These are phyloP conservation scores for Suillus americanus DNA, from an alignment of 768 basidiomycete species.

Conservation along the genomic window DNA sequence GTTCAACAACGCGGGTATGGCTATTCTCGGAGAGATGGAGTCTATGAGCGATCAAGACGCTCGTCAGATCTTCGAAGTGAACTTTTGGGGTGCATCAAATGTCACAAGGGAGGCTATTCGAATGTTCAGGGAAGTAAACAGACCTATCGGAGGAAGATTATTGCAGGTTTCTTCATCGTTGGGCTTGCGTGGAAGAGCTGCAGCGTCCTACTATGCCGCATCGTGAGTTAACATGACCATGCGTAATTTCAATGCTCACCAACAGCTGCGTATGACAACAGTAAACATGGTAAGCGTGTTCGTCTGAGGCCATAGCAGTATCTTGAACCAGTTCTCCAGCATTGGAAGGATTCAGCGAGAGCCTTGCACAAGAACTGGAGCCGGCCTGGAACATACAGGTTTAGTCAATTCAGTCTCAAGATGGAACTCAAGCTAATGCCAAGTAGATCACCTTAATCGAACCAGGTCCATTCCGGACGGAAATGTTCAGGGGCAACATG, in stretches of 20 bases:
- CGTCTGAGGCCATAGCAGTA: not conserved
- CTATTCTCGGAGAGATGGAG: slow-evolving; percentile 33
- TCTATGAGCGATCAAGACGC: slow-evolving; percentile 30
- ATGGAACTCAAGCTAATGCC: not conserved
- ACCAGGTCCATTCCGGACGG: slow-evolving; percentile 18
- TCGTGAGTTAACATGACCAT: slow-evolving; percentile 15
- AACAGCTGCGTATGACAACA: slow-evolving; percentile 2
- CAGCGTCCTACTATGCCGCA: slow-evolving; percentile 25
- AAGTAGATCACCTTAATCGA: slow-evolving; percentile 7
- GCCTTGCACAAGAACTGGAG: slow-evolving; percentile 23
- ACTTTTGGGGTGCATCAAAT: slow-evolving; percentile 32
- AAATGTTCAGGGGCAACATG: not conserved
- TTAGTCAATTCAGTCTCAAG: not conserved
- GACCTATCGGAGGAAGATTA: slow-evolving; percentile 34
- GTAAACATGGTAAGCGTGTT: slow-evolving; percentile 7
- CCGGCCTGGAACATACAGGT: slow-evolving; percentile 33
- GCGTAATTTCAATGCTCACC: not conserved
- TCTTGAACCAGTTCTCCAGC: slow-evolving; percentile 14
- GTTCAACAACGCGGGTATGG: slow-evolving; percentile 37
- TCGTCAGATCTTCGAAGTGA: slow-evolving; percentile 37
- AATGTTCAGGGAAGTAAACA: slow-evolving; percentile 38
- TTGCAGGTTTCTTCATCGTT: slow-evolving; percentile 33
- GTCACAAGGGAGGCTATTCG: slow-evolving; percentile 33
- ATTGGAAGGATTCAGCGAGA: slow-evolving; percentile 28
- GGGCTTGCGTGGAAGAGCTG: slow-evolving; percentile 16